Evolutionary conservation across 2,329 filamentous ascomycete species (phyloP), one percentile per base, ranked within the genome.

Genomic region (Trichoderma asperellum): DNA sequence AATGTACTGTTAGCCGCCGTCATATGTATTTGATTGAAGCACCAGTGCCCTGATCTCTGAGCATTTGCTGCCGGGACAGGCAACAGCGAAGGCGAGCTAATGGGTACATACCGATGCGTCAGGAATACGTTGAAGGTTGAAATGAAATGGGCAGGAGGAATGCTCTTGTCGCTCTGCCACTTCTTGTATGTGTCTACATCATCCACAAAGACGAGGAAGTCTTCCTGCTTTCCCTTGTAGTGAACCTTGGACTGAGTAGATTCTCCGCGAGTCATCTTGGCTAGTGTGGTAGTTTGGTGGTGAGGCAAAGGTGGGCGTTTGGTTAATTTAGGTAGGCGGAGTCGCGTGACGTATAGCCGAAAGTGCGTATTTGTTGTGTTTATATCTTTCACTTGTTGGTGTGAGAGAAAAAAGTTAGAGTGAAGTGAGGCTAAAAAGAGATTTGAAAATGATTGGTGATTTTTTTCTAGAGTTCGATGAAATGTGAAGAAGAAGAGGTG

Each of bases 111-210:
- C 94, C 91, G 92, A 84, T 96, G 92, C 43, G 94, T 97, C 55
- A 91, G 84, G 77, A 97, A 97, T 77, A 99, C 86, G 86, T 97
- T 92, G 86, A 93, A 98, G 8, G 91, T 87, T 70, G 90, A 93
- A 68, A 98, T 87, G 68, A 99, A 94, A 76, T 97, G 90, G 1
- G 92, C 87, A 59, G 98, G 83, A 47, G 96, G 92, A 35, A 96
- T 84, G 35, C 87, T 90, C 78, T 88, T 89, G 84, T 98, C 95
- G 5, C 79, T 83, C 84, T 90, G 89, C 95, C 95, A 98, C 80
- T 95, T 90, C 81, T 92, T 85, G 76, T 93, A 89, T 60, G 86
- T 84, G 71, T 92, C 82, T 67, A 79, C 73, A 73, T 88, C 86
- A 72, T 89, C 87, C 61, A 89, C 78, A 74, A 89, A 88, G 79